phyloP scores from a whole-genome alignment of 257 asterid species.

The Fraxinus americana region DNA sequence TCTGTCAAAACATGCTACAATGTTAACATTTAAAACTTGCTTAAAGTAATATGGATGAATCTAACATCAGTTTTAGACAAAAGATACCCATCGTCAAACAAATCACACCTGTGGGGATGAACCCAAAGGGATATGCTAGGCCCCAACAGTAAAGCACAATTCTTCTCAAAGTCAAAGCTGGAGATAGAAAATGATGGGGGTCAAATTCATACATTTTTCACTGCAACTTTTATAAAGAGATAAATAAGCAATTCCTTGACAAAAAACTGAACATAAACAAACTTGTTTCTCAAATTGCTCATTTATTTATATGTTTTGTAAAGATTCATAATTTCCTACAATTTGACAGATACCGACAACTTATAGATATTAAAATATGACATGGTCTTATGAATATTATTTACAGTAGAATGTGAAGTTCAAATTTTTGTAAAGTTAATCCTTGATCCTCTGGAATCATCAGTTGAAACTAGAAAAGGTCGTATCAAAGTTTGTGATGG shows the following conservation, averaged over 20 bases:
- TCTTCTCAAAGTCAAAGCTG: slow-evolving; percentile 63
- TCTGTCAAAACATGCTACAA: too few relatives aligned
- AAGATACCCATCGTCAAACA: not conserved
- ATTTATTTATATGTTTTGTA: too few relatives aligned
- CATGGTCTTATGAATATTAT: too few relatives aligned
- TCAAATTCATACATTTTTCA: not conserved
- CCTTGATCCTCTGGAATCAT: not conserved
- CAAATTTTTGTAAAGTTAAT: too few relatives aligned
- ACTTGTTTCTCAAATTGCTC: too few relatives aligned
- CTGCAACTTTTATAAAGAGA: not conserved
- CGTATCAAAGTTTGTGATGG: not conserved
- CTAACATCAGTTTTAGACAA: too few relatives aligned
- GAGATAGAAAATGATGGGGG: slow-evolving; percentile 13
- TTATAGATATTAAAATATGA: too few relatives aligned
- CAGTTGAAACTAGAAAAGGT: not conserved
- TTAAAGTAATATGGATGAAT: too few relatives aligned
- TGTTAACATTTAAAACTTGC: too few relatives aligned
- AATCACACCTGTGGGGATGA: slow-evolving; percentile 74
- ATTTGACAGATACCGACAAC: too few relatives aligned
- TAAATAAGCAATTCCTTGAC: slow-evolving; percentile 10
- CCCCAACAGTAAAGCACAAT: slow-evolving; percentile 73
- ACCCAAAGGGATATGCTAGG: slow-evolving; percentile 74
- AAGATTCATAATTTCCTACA: too few relatives aligned
- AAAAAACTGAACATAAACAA: not conserved
- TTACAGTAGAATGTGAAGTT: not conserved